Evolutionary conservation across 1,139 yeast genomes (phyloP), one percentile per base, ranked within the genome.

Genomic region (Suhomyces chickasaworum): DNA sequence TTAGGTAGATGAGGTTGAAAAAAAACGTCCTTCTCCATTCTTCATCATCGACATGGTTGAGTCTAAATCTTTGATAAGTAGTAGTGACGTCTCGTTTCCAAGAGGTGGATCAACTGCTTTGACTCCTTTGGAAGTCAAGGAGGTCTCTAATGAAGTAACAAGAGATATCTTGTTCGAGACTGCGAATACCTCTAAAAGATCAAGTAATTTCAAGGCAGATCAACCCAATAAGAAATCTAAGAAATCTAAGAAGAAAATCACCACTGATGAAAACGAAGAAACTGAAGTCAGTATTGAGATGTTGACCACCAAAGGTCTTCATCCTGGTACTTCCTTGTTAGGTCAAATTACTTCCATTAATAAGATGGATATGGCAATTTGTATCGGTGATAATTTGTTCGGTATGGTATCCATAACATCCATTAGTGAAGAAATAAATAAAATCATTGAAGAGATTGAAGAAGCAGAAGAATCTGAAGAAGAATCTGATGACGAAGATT

Each of bases 71-170:
- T 51, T 42, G 39, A 52, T 73, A 47, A 70, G 68, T 49, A 71
- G 72, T 51, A 78, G 75, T 53, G 95, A 87, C 53, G 78, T 83
- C 44, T 81, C 96, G 16, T 93, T 93, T 63, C 99, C 99, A 42
- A 85, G 99, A 81, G 99, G 99, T 58, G 97, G 97, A 46, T 81
- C 87, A 9, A 80, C 91, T 20, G 89, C 84, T 15, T 77, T 91
- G 64, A 82, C 96, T 2, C 91, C 99, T 4, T 71, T 93, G 55
- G 99, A 93, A 68, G 83, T 89, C 56, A 90, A 90, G 64, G 95
- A 90, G 63, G 95, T 91, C 45, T 84, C 96, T 34, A 90, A 89
- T 61, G 96, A 93, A 65, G 99, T 95, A 37, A 84, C 91, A 27
- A 80, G 80, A 56, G 99, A 93, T 71, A 95, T 88, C 22, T 72